Percentiles rank a stretch among this genome's conserved stretches.
phyloP scores from a whole-genome alignment of 1,284 basidiomycete genomes.

The Volvariella surrecta region DNA sequence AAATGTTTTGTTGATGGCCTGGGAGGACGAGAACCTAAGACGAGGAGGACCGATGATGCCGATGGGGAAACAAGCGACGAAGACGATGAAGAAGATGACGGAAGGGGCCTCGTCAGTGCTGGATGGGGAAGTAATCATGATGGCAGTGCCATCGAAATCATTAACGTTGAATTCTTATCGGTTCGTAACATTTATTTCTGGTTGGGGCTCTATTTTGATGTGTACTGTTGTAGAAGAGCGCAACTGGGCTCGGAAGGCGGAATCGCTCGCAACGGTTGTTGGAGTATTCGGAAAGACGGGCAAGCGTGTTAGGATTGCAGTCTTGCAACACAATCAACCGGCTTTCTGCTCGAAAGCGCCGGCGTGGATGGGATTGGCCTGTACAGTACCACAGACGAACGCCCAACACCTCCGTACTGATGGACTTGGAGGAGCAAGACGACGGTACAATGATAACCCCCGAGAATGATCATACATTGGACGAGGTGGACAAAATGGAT shows the following conservation, averaged over 20 bases:
- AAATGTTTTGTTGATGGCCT: conserved; percentile 21
- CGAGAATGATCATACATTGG: conserved; percentile 14
- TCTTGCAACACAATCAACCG: conserved; percentile 11
- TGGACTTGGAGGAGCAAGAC: conserved; percentile 25
- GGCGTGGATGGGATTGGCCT: conserved; percentile 26
- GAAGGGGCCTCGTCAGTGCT: conserved; percentile 51
- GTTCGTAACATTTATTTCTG: conserved; percentile 28
- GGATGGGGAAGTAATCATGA: conserved; percentile 71
- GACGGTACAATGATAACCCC: conserved; percentile 18
- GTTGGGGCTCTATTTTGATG: conserved; percentile 5
- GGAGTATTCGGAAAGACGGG: conserved; percentile 56
- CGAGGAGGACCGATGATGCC: conserved; percentile 11
- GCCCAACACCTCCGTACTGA: conserved; percentile 28
- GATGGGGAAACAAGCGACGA: conserved; percentile 18
- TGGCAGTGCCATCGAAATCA: conserved; percentile 63
- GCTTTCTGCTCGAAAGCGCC: conserved; percentile 29
- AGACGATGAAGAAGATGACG: conserved; percentile 41
- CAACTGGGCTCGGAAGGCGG: conserved; percentile 41
- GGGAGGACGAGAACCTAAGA: conserved; percentile 13
- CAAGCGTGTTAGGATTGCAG: conserved; percentile 37
- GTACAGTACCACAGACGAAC: conserved; percentile 19
- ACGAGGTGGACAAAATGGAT: conserved; percentile 25
- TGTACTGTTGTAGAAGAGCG: conserved; percentile 26
- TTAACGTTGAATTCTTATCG: conserved; percentile 51
- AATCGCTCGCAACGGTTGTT: conserved; percentile 56